Conservation (phyloP, 148 eudicot genomes). For the Chenopodium suecicum region DNA sequence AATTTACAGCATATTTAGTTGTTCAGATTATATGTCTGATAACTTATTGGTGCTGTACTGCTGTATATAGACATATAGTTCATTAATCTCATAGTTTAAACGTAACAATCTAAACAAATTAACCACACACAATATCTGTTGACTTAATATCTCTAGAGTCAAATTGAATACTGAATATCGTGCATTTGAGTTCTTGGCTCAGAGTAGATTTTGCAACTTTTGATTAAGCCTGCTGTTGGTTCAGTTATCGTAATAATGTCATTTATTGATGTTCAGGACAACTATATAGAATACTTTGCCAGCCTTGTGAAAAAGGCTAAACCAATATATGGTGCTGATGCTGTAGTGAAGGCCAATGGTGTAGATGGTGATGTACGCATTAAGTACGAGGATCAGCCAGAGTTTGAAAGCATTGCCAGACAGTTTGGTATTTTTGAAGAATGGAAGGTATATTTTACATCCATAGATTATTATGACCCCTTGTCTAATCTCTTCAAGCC, state of each 20-base stretch:
- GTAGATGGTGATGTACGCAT: slow-evolving; percentile 78
- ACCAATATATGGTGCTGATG: slow-evolving; percentile 56
- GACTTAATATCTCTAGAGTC: background rate
- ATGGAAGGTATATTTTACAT: slow-evolving; percentile 73
- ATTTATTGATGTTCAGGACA: slow-evolving; percentile 44
- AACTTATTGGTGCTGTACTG: background rate
- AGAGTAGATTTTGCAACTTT: background rate
- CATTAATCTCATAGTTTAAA: background rate
- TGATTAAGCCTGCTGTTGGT: background rate
- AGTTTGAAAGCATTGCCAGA: slow-evolving; percentile 70
- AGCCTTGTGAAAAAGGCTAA: slow-evolving; percentile 66
- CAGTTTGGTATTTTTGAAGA: slow-evolving; percentile 97
- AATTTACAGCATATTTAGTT: background rate
- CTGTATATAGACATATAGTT: too few relatives aligned
- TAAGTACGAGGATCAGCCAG: slow-evolving; percentile 60
- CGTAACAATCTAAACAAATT: background rate
- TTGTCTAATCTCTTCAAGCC: background rate
- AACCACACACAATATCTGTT: background rate
- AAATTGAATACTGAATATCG: background rate
- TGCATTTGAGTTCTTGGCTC: background rate
- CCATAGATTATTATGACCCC: background rate
- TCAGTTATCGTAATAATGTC: slow-evolving; percentile 6
- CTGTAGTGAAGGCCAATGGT: slow-evolving; percentile 53
- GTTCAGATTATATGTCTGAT: background rate
- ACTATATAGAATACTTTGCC: slow-evolving; percentile 68